Evolutionary conservation across 257 asterid species (phyloP), one percentile per base, ranked within the genome.

Genomic region (Lycium ferocissimum): DNA sequence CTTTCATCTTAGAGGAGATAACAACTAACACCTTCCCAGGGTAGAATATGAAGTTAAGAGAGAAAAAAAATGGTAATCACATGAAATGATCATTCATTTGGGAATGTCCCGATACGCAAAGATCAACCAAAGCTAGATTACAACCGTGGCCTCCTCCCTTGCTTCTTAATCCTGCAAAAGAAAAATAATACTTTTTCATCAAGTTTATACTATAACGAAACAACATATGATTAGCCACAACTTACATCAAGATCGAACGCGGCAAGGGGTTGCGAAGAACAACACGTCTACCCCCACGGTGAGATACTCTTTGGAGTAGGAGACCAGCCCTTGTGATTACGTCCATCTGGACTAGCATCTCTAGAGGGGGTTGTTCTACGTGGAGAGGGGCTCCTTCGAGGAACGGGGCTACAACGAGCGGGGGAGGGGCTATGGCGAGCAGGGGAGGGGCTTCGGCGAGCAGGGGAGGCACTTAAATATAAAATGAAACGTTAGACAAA

Each of bases 231-330:
- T 56, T 56, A 35, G 67, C 38, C 4, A 37, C 65, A 57, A 86
- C 95, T 93, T 85, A 94, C 98, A 89, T 97, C 98, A 88, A 93
- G 95, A 84, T 93, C 97, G 94, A 96, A 83, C 89, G 95, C 1
- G 93, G 95, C 58, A 96, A 84, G 26, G 88, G 96, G 90, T 97
- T 96, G 53, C 94, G n/a, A 91, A 80, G 97, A 94, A 86, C 90
- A 62, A 63, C 90, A 87, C 81, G 92, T 15, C 91, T 93, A 70
- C 84, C 84, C 93, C 85, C 69, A 92, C 10, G 99, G 99, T 66
- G 99, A 97, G 17, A 90, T 78, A 83, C 98, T 95, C 85, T 84
- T 92, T 22, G 97, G 96, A 78, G 94, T 87, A 47, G 87, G 83
- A 38, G 97, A 90, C 7, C 92, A 90, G 51, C 89, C 95, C 80